phyloP scores from a whole-genome alignment of 148 eudicot genomes.

The Amaranthus hypochondriacus region DNA sequence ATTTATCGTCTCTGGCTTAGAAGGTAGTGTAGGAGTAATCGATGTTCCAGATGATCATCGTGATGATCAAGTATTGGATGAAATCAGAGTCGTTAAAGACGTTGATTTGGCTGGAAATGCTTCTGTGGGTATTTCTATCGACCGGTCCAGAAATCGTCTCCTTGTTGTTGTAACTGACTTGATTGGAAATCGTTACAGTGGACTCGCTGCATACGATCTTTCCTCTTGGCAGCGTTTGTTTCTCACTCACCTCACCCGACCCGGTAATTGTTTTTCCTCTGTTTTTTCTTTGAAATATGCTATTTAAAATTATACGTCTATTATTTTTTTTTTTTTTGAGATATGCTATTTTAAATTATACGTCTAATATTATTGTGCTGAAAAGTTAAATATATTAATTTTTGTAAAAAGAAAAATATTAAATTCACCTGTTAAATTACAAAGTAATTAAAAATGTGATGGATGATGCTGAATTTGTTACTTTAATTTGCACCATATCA shows the following conservation, averaged over 20 bases:
- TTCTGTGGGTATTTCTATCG: slow-evolving; percentile 54
- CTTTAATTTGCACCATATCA: no score
- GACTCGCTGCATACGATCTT: slow-evolving; percentile 79
- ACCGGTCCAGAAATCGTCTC: slow-evolving; percentile 55
- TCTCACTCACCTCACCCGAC: slow-evolving; percentile 55
- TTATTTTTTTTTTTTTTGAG: no score
- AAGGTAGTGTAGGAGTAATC: slow-evolving; percentile 66
- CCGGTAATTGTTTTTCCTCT: slow-evolving; percentile 35
- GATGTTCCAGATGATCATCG: slow-evolving; percentile 27
- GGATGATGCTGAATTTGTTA: no score
- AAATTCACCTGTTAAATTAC: no score
- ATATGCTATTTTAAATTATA: no score
- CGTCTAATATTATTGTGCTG: no score
- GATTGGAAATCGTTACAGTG: slow-evolving; percentile 56
- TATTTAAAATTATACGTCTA: no score
- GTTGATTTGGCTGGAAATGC: slow-evolving; percentile 57
- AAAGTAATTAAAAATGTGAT: no score
- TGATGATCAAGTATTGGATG: slow-evolving; percentile 29
- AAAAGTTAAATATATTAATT: no score
- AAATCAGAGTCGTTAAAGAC: slow-evolving; percentile 45
- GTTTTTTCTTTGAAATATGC: no score
- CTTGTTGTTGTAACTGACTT: slow-evolving; percentile 60
- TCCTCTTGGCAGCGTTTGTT: slow-evolving; percentile 60
- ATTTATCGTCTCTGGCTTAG: slow-evolving; percentile 70
- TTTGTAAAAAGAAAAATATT: no score